Evolutionary conservation across 2,329 filamentous ascomycete genomes (phyloP).

Genomic region (Didymella segeticola): DNA sequence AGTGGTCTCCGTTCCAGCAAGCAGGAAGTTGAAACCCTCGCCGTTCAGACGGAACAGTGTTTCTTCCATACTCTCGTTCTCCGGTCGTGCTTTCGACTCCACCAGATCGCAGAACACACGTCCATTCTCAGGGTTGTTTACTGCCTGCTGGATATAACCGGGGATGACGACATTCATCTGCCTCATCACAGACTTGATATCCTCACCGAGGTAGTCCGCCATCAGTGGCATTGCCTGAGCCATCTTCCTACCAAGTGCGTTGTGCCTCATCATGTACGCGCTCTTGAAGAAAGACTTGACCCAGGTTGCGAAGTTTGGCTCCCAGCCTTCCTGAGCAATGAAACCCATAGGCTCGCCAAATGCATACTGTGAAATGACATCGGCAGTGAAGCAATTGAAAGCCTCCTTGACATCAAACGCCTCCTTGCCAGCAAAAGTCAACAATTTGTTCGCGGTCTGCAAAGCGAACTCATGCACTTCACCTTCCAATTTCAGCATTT

Average conservation of each 20-base stretch:
- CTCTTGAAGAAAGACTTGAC: constrained; percentile 36
- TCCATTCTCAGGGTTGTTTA: constrained; percentile 34
- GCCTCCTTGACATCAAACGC: constrained; percentile 37
- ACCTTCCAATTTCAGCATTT: constrained; percentile 36
- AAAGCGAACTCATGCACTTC: constrained; percentile 29
- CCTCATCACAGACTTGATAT: constrained; percentile 33
- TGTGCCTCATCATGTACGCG: constrained; percentile 39
- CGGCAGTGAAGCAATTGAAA: constrained; percentile 37
- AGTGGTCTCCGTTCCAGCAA: constrained; percentile 36
- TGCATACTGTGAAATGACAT: constrained; percentile 36
- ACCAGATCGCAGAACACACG: constrained; percentile 34
- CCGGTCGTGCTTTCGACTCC: constrained; percentile 27
- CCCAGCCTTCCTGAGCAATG: constrained; percentile 36
- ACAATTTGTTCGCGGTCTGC: constrained; percentile 26
- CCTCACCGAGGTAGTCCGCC: constrained; percentile 36
- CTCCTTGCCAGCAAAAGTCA: constrained; percentile 29
- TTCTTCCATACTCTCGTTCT: constrained; percentile 27
- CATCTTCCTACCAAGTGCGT: constrained; percentile 30
- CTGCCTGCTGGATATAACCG: constrained; percentile 30
- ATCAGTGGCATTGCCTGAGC: constrained; percentile 35
- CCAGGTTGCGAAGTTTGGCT: constrained; percentile 37
- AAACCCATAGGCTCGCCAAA: constrained; percentile 39
- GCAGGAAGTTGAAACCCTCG: constrained; percentile 35
- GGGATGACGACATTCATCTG: constrained; percentile 37
- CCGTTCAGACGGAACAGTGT: constrained; percentile 28